These are phyloP conservation scores for Penicillium psychrofluorescens DNA, from an alignment of 495 filamentous ascomycete species.

Conservation along the genomic window DNA sequence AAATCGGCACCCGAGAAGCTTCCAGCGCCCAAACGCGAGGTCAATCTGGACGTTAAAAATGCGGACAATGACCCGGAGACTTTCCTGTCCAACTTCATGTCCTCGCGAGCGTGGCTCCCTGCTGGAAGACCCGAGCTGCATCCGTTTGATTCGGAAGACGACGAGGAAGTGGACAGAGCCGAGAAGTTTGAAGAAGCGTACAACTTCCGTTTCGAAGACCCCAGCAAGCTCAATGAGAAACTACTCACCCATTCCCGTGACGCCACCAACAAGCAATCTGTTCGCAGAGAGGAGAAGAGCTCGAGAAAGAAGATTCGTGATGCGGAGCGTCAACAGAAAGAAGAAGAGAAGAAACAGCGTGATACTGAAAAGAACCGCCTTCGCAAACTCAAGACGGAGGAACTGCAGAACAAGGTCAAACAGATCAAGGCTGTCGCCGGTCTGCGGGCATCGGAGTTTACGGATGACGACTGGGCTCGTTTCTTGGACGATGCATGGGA, in stretches of 20 bases:
- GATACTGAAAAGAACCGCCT: conserved; percentile 78
- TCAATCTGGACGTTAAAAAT: conserved; percentile 56
- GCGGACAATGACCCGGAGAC: conserved; percentile 88
- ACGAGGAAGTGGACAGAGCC: conserved; percentile 71
- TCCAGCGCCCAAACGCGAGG: conserved; percentile 37
- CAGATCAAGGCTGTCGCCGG: conserved; percentile 86
- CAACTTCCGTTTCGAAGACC: conserved; percentile 94
- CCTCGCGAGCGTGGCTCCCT: conserved; percentile 80
- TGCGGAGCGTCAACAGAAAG: conserved; percentile 65
- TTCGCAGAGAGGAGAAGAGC: conserved; percentile 73
- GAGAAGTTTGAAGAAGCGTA: conserved; percentile 90
- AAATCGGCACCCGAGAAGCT: conserved; percentile 32
- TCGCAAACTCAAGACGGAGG: conserved; percentile 79
- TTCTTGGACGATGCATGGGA: conserved; percentile 84
- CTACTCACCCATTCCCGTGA: conserved; percentile 84
- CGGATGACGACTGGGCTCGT: conserved; percentile 71
- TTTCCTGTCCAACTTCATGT: conserved; percentile 84
- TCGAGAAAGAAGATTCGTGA: conserved; percentile 70
- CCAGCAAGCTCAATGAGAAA: conserved; percentile 72
- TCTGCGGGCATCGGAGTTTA: conserved; percentile 51
- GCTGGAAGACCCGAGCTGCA: conserved; percentile 50
- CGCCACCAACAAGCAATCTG: conserved; percentile 67
- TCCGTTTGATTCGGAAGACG: conserved; percentile 88
- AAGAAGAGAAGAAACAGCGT: conserved; percentile 65
- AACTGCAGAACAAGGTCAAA: conserved; percentile 72